phyloP scores from a whole-genome alignment of 768 basidiomycete species.

The Suillus subalutaceus region DNA sequence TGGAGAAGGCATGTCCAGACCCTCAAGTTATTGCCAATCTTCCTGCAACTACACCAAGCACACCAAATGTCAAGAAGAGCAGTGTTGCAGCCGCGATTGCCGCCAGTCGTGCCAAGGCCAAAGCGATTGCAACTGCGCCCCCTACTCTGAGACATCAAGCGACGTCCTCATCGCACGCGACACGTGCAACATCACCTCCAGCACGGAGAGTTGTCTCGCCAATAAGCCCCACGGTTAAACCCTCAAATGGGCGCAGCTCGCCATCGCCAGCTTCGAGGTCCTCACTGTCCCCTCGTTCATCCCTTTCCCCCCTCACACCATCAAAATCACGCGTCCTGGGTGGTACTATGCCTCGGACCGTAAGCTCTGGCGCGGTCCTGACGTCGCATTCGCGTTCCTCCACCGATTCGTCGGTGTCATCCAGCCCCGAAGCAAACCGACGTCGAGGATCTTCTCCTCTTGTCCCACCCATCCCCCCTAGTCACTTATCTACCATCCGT shows the following conservation, averaged over 20 bases:
- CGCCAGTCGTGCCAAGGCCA: conserved; percentile 87
- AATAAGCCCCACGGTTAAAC: conserved; percentile 44
- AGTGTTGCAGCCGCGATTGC: conserved; percentile 88
- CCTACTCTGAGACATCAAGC: conserved; percentile 82
- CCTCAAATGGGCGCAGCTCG: conserved; percentile 42
- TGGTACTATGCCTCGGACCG: conserved; percentile 43
- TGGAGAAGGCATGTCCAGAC: conserved; percentile 84
- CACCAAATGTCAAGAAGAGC: conserved; percentile 70
- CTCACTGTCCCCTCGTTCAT: conserved; percentile 49
- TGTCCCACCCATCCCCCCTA: conserved; percentile 31
- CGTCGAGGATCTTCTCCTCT: conserved; percentile 57
- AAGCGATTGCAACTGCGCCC: conserved; percentile 79
- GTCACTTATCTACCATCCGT: conserved; percentile 39
- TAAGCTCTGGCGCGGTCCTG: conserved; percentile 36
- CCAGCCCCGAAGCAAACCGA: conserved; percentile 32
- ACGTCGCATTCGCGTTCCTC: conserved; percentile 47
- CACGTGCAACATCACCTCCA: conserved; percentile 45
- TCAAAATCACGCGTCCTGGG: conserved; percentile 46
- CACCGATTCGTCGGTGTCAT: conserved; percentile 42
- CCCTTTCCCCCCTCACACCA: conserved; percentile 49
- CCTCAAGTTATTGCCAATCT: conserved; percentile 43
- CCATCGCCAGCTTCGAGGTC: conserved; percentile 44
- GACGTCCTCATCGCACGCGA: conserved; percentile 66
- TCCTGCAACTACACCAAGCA: conserved; percentile 45
- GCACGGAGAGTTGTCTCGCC: conserved; percentile 44